A percentile compares a stretch with the other conserved stretches of the same genome.
Evolutionary conservation across 139 green algal species (phyloP).

Genomic region (Trebouxia sp.): DNA sequence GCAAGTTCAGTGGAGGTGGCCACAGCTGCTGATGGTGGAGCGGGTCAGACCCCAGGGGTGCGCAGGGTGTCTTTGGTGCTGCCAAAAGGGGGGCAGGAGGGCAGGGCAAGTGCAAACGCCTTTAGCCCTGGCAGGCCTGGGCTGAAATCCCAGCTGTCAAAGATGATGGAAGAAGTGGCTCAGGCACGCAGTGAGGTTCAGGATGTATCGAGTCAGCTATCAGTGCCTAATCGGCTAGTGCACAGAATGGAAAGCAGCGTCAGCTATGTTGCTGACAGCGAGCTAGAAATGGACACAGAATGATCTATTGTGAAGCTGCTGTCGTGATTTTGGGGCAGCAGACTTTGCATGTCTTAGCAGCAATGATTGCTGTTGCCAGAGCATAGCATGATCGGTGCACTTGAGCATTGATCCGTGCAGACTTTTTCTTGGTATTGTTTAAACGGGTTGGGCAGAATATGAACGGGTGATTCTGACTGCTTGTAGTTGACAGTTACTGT

Average conservation of each 20-base stretch:
- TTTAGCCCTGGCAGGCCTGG: not conserved
- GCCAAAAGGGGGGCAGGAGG: not conserved
- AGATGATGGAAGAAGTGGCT: conserved; percentile 18
- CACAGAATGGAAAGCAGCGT: not conserved
- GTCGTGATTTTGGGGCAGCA: not conserved
- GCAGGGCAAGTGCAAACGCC: not conserved
- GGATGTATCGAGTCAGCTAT: not conserved
- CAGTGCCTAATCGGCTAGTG: not conserved
- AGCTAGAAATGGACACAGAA: not conserved
- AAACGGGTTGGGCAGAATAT: too few species aligned
- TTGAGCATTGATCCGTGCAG: too few species aligned
- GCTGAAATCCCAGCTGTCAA: conserved; percentile 10
- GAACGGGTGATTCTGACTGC: too few species aligned
- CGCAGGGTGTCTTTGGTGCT: not conserved
- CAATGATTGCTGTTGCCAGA: too few species aligned
- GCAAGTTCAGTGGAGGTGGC: not conserved
- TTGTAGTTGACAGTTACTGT: too few species aligned
- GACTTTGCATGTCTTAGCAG: not conserved
- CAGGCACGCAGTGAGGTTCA: conserved; percentile 10
- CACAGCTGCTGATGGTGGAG: not conserved
- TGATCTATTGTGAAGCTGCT: not conserved
- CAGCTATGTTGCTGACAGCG: not conserved
- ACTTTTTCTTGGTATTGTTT: too few species aligned
- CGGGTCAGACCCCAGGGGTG: not conserved
- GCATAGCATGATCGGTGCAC: too few species aligned